Conservation (phyloP, 164 flowering plant genomes). For the Kingdonia uniflora region DNA sequence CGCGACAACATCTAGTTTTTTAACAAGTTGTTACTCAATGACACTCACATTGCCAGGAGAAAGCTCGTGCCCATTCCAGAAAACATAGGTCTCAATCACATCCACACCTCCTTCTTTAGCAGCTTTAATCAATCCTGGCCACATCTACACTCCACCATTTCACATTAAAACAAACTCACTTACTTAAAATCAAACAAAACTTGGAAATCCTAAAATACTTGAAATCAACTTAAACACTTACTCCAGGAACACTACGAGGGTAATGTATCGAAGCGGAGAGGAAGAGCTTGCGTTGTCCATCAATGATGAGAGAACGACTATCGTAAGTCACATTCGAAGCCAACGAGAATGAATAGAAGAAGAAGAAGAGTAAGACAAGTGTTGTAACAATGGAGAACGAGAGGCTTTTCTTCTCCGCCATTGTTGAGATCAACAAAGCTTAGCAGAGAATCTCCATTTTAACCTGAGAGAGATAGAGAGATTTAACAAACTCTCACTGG, state of each 20-base stretch:
- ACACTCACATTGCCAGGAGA: constrained; percentile 64
- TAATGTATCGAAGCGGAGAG: constrained; percentile 88
- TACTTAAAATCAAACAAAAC: neutral
- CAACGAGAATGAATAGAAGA: constrained; percentile 4
- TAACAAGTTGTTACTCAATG: too few species aligned
- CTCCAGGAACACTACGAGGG: constrained; percentile 94
- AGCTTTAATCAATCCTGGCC: constrained; percentile 76
- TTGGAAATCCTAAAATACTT: neutral
- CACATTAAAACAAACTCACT: constrained; percentile 1
- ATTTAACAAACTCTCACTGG: neutral
- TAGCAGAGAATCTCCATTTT: constrained; percentile 1
- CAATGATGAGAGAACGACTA: constrained; percentile 59
- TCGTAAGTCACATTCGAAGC: constrained; percentile 68
- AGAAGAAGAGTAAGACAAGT: neutral
- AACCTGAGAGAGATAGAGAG: neutral
- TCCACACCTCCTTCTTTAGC: constrained; percentile 89
- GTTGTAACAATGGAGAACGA: too few species aligned
- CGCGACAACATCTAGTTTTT: too few species aligned
- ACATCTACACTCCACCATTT: constrained; percentile 51
- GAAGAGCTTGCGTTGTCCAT: constrained; percentile 72
- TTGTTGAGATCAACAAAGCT: constrained; percentile 5
- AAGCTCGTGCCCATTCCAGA: constrained; percentile 95
- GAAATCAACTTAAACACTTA: constrained; percentile 13
- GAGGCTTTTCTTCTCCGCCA: constrained; percentile 8
- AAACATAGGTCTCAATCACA: constrained; percentile 84